phyloP scores from a whole-genome alignment of 306 rosid species.

The Acacia confusa region DNA sequence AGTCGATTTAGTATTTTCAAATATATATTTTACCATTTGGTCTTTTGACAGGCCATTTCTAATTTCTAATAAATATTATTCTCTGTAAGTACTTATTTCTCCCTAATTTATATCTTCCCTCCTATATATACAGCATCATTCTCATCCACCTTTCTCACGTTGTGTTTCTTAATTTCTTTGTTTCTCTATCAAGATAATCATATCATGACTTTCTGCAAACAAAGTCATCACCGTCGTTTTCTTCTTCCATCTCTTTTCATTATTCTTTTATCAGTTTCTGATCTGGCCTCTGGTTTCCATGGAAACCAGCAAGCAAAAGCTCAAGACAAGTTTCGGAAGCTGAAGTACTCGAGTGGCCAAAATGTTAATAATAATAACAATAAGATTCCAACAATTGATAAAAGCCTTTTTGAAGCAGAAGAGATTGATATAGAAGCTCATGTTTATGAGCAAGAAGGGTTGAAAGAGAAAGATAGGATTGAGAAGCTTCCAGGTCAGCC shows the following conservation, averaged over 20 bases:
- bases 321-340: constrained; percentile 18
- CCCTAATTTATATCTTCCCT: not conserved
- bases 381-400: constrained; percentile 3
- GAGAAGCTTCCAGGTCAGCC: constrained; percentile 73
- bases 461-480: constrained; percentile 63
- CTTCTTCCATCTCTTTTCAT: constrained; percentile 14
- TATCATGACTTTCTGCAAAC: constrained; percentile 20
- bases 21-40: too few relatives aligned
- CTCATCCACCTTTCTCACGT: not conserved
- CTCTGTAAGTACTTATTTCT: too few relatives aligned
- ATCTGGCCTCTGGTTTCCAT: constrained; percentile 10
- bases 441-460: constrained; percentile 37
- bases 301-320: constrained; percentile 36
- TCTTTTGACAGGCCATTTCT: too few relatives aligned
- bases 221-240: not conserved
- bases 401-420: constrained; percentile 30
- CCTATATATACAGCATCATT: not conserved
- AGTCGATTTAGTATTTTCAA: too few relatives aligned
- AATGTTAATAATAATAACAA: not conserved
- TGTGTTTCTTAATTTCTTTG: not conserved
- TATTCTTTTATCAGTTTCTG: not conserved
- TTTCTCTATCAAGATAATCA: not conserved
- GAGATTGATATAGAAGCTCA: not conserved
- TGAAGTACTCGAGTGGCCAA: constrained; percentile 10
- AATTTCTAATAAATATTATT: too few relatives aligned